A percentile compares a stretch with the other conserved stretches of the same genome.
Evolutionary conservation across 352 stramenopile species (phyloP).

Genomic region (Phytophthora chlamydospora): DNA sequence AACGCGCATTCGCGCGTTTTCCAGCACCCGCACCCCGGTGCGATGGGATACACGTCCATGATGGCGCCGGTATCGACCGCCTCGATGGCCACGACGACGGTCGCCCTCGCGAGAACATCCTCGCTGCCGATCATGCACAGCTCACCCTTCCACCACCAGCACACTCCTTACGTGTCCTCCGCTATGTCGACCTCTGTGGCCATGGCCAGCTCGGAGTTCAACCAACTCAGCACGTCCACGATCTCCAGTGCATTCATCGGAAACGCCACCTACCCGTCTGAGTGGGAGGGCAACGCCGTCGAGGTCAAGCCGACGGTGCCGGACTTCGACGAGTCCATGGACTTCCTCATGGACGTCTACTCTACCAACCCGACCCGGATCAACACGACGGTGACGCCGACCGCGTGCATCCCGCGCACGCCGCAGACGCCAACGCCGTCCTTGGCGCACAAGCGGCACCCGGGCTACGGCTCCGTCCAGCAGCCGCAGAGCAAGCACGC

Average conservation of each 20-base stretch:
- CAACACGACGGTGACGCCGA: slow-evolving; percentile 33
- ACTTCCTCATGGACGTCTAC: slow-evolving; percentile 84
- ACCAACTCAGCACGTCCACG: slow-evolving; percentile 43
- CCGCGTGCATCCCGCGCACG: slow-evolving; percentile 31
- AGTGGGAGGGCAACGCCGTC: slow-evolving; percentile 30
- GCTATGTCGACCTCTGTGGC: slow-evolving; percentile 19
- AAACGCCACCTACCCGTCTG: slow-evolving; percentile 36
- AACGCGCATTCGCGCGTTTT: slow-evolving; percentile 21
- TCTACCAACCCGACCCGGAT: slow-evolving; percentile 56
- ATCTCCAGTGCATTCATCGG: slow-evolving; percentile 51
- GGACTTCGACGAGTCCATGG: slow-evolving; percentile 82
- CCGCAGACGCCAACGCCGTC: slow-evolving; percentile 29
- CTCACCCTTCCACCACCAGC: slow-evolving; percentile 18
- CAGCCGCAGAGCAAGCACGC: slow-evolving; percentile 8
- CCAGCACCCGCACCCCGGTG: slow-evolving; percentile 18
- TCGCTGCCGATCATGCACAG: slow-evolving; percentile 23
- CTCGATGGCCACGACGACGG: slow-evolving; percentile 12
- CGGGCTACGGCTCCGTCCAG: slow-evolving; percentile 16
- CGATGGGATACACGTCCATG: slow-evolving; percentile 21
- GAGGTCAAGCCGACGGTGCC: slow-evolving; percentile 43
- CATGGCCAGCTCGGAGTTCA: slow-evolving; percentile 43
- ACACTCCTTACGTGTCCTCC: slow-evolving; percentile 11
- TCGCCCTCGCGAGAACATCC: slow-evolving; percentile 21
- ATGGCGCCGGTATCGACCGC: background rate
- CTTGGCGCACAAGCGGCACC: slow-evolving; percentile 27